Evolutionary conservation across 2,329 filamentous ascomycete species (phyloP).

Genomic region (Aulographum hederae): DNA sequence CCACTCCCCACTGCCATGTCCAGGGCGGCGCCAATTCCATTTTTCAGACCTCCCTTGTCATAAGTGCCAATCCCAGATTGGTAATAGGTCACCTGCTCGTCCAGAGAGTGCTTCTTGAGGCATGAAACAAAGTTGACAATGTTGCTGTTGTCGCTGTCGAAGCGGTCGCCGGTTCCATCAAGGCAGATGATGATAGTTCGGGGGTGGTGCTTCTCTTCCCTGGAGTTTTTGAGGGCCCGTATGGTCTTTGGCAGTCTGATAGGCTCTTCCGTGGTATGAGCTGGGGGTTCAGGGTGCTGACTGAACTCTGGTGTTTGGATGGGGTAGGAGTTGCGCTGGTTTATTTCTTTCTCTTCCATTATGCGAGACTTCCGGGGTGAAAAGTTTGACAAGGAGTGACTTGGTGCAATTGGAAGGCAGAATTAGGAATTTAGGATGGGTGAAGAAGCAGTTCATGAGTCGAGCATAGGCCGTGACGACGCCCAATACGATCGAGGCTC

Average conservation of each 20-base stretch:
- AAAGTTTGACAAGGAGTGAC: too few species aligned
- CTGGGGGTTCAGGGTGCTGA: too few species aligned
- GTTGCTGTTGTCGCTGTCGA: constrained; percentile 25
- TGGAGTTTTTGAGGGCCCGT: constrained; percentile 11
- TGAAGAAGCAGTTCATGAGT: too few species aligned
- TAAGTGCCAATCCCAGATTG: constrained; percentile 25
- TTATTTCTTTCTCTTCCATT: too few species aligned
- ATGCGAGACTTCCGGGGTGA: too few species aligned
- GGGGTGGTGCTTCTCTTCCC: constrained; percentile 7
- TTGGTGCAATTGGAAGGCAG: too few species aligned
- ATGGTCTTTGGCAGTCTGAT: constrained; percentile 12
- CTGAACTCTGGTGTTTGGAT: too few species aligned
- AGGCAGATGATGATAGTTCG: constrained; percentile 22
- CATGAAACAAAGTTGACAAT: constrained; percentile 25
- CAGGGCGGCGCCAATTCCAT: constrained; percentile 19
- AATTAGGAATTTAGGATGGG: too few species aligned
- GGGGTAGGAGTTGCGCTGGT: too few species aligned
- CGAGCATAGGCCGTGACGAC: too few species aligned
- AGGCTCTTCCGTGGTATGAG: constrained; percentile 1
- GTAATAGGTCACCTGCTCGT: constrained; percentile 20
- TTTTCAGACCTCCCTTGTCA: constrained; percentile 18
- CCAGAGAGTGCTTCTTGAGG: constrained; percentile 22
- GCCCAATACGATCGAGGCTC: too few species aligned
- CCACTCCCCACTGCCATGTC: constrained; percentile 26
- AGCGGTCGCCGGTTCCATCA: constrained; percentile 27